Base-by-base conservation (phyloP, 257 asterid species). In the Agastache rugosa region DNA sequence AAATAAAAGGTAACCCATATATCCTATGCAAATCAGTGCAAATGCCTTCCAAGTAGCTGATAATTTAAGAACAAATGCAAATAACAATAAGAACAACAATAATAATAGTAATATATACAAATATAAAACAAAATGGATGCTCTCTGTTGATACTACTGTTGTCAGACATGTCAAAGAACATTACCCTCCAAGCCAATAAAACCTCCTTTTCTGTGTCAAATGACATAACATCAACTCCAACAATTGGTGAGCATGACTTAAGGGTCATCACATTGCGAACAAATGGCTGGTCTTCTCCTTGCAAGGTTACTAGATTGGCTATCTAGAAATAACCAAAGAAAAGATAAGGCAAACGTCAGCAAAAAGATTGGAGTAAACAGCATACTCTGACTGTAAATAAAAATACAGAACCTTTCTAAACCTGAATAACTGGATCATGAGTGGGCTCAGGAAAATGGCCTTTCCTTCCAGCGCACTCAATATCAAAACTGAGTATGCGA, bases 361-460 rank as follows among this genome's bases (percentile, higher is more conserved):
- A 73, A 79, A 76, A 9, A 55, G 55, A 71, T 20, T 63, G 56
- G 8, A 74, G 76, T 22, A 70, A 73, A 80, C 51, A 76, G 67
- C 69, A 81, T 42, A 51, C 51, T 51, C 45, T 14, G 15, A 44
- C 9, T 29, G 19, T 17, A 12, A 67, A 58, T 31, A 55, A 67
- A 31, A 65, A 48, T 55, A 19, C 31, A 54, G 44, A 59, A n/a
- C n/a, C n/a, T n/a, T 17, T 60, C 41, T 51, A 23, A 17, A 71
- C 99, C 97, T 95, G 99, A 80, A 95, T 95, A 59, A 95, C 97
- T 83, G 99, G 99, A 85, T 95, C 99, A 31, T 95, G 97, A 65
- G 86, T 89, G 76, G 99, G 97, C 84, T 95, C 99, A 11, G 99
- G 99, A 75, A 95, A 95, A 77, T 67, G 95, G 35, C 99, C 99